Evolutionary conservation across 768 basidiomycete genomes (phyloP).

Genomic region (Kwoniella botswanensis): DNA sequence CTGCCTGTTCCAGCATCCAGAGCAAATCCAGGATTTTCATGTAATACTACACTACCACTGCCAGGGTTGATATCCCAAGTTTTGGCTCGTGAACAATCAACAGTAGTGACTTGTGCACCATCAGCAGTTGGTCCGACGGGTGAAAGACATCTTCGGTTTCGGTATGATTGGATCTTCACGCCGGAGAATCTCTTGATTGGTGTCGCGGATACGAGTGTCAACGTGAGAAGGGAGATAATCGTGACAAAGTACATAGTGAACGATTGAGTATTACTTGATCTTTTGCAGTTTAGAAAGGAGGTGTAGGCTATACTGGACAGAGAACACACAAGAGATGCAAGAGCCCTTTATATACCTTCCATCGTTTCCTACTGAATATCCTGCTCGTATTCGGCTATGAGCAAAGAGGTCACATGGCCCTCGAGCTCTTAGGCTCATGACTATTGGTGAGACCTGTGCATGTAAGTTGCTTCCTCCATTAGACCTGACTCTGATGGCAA

Average conservation of each 20-base stretch:
- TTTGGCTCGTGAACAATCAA: conserved; percentile 14
- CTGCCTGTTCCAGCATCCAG: conserved; percentile 27
- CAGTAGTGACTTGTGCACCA: conserved; percentile 14
- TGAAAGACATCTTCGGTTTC: conserved; percentile 20
- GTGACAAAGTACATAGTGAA: conserved; percentile 29
- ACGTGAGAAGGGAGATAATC: conserved; percentile 19
- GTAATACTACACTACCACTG: conserved; percentile 19
- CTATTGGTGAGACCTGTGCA: not conserved
- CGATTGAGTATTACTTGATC: not conserved
- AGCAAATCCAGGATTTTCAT: conserved; percentile 12
- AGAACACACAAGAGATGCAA: too few species aligned
- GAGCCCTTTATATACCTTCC: too few species aligned
- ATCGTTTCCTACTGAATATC: too few species aligned
- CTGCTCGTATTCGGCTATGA: not conserved
- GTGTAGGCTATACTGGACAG: too few species aligned
- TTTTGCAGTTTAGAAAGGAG: too few species aligned
- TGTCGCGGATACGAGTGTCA: not conserved
- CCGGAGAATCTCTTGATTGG: conserved; percentile 19
- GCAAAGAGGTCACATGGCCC: not conserved
- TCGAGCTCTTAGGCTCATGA: not conserved
- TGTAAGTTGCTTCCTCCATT: not conserved
- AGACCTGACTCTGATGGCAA: not conserved
- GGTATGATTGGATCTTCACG: conserved; percentile 26
- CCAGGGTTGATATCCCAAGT: conserved; percentile 34
- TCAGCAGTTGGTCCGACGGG: conserved; percentile 8